Conservation (phyloP, 176 grass and related monocot species). For the Aegilops sharonensis region DNA sequence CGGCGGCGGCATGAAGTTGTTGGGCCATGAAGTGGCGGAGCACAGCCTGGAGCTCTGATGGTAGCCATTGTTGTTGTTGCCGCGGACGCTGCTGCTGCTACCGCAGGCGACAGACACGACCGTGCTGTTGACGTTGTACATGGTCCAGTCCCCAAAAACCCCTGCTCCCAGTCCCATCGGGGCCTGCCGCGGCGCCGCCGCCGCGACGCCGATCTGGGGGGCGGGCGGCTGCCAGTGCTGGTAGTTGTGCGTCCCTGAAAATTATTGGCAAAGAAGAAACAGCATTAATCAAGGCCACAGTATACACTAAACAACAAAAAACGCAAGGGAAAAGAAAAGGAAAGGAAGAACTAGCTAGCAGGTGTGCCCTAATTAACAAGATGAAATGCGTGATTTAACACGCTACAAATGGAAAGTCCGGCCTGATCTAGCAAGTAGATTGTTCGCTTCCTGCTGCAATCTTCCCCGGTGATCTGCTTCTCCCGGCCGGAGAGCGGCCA, state of each 20-base stretch:
- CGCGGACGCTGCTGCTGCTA: not conserved
- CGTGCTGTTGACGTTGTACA: not conserved
- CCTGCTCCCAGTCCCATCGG: not conserved
- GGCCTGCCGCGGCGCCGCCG: not conserved
- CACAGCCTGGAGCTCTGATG: constrained; percentile 29
- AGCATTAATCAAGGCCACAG: not conserved
- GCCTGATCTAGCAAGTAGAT: not conserved
- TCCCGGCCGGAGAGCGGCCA: not conserved
- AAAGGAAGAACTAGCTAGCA: not conserved
- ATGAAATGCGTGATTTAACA: not conserved
- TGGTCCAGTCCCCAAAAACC: constrained; percentile 28
- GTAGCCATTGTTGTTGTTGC: constrained; percentile 8
- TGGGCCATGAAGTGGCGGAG: constrained; percentile 17
- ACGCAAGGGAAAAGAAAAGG: not conserved
- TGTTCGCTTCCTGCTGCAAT: not conserved
- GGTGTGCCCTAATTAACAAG: not conserved
- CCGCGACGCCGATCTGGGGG: not conserved
- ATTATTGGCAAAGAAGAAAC: not conserved
- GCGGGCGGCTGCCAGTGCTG: constrained; percentile 1
- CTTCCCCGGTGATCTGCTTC: not conserved
- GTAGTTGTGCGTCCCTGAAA: constrained; percentile 29
- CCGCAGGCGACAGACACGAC: constrained; percentile 19
- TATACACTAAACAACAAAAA: not conserved
- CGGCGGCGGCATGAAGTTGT: not conserved
- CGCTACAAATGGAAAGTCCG: not conserved